Percentiles rank a stretch among this genome's conserved stretches.
phyloP scores from a whole-genome alignment of 768 basidiomycete genomes.

The Lactarius akahatsu region DNA sequence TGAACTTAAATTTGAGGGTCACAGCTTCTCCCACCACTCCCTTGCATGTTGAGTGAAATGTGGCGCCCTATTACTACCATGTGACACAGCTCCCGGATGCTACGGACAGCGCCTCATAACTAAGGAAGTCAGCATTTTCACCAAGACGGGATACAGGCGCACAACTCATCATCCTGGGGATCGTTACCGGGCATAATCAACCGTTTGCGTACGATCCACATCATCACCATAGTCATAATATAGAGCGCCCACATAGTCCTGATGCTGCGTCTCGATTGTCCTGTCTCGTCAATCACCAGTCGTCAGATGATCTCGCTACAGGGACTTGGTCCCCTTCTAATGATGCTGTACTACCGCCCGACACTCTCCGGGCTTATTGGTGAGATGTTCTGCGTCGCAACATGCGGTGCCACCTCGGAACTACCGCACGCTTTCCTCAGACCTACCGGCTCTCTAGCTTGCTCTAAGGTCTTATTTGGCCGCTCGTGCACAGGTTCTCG shows the following conservation, averaged over 20 bases:
- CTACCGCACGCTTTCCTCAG: background rate
- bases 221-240: background rate
- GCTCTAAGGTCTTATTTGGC: background rate
- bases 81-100: background rate
- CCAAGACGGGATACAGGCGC: background rate
- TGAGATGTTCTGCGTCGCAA: background rate
- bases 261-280: background rate
- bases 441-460: background rate
- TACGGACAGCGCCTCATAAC: background rate
- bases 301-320: background rate
- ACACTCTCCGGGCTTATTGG: background rate
- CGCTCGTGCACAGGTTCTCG: background rate
- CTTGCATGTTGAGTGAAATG: background rate
- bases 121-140: background rate
- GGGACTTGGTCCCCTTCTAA: background rate
- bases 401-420: background rate
- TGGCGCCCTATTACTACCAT: background rate
- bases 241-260: background rate
- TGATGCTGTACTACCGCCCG: background rate
- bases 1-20: background rate
- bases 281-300: background rate
- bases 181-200: background rate
- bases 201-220: background rate
- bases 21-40: background rate
- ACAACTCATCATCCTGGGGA: background rate